phyloP scores from a whole-genome alignment of 2,329 filamentous ascomycete species.

The Diaporthe sp. region DNA sequence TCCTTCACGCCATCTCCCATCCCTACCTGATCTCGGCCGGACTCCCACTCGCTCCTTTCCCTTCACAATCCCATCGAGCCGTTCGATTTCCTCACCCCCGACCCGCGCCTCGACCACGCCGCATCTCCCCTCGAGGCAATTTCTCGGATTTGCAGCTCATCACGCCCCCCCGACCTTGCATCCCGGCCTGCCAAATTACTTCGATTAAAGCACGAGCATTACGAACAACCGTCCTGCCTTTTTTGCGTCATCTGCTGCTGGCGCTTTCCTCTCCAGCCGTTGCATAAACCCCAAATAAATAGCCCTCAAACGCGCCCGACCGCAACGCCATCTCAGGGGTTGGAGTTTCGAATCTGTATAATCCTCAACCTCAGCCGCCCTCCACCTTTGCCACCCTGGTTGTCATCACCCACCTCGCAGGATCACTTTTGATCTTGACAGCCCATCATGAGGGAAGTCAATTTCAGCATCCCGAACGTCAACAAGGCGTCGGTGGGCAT shows the following conservation, averaged over 20 bases:
- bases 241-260: constrained; percentile 33
- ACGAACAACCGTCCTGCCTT: constrained; percentile 28
- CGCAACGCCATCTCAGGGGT: constrained; percentile 29
- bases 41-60: constrained; percentile 12
- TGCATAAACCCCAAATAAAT: constrained; percentile 32
- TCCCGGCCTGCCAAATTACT: constrained; percentile 35
- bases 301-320: constrained; percentile 21
- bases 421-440: constrained; percentile 41
- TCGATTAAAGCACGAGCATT: constrained; percentile 35
- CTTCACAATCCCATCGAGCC: constrained; percentile 14
- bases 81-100: neutral
- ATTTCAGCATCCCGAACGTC: constrained; percentile 97
- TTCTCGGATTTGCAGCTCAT: constrained; percentile 31
- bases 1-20: constrained; percentile 26
- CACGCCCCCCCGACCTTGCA: constrained; percentile 31
- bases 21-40: constrained; percentile 22
- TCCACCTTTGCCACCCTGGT: neutral
- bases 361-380: constrained; percentile 30
- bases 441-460: constrained; percentile 95
- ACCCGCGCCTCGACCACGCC: constrained; percentile 17
- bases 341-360: constrained; percentile 33
- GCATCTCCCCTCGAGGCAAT: constrained; percentile 26
- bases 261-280: neutral
- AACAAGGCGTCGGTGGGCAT: constrained; percentile 96
- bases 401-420: neutral